Evolutionary conservation across 1,284 basidiomycete species (phyloP).

Genomic region (Sparassis latifolia): DNA sequence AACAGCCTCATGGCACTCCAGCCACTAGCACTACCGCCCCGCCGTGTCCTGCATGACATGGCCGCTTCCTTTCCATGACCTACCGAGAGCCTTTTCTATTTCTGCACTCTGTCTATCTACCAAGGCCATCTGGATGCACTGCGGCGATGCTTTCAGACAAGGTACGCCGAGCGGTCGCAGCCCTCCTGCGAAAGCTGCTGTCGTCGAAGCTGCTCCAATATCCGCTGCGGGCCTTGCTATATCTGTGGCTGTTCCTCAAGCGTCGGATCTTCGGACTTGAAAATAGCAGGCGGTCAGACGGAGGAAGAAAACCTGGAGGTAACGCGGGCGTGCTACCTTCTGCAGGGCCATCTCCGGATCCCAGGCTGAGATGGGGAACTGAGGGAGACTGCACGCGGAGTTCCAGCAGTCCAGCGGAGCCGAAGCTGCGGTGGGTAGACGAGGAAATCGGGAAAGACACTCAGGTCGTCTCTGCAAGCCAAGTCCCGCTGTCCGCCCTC

Average conservation of each 20-base stretch:
- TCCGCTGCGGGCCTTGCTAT: background rate
- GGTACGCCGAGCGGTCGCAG: background rate
- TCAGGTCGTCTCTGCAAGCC: conserved; percentile 1
- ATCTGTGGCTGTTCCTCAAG: conserved; percentile 1
- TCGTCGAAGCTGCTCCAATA: background rate
- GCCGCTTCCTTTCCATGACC: too few species aligned
- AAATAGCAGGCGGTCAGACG: background rate
- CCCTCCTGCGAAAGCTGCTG: background rate
- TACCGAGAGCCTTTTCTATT: too few species aligned
- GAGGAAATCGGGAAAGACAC: too few species aligned
- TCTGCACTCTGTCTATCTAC: too few species aligned
- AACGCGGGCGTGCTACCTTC: background rate
- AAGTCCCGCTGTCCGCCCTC: conserved; percentile 2
- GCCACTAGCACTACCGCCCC: too few species aligned
- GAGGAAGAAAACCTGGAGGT: background rate
- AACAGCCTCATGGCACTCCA: too few species aligned
- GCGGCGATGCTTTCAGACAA: too few species aligned
- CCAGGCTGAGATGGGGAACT: background rate
- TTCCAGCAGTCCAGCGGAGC: too few species aligned
- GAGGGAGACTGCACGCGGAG: background rate
- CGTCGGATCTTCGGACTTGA: background rate
- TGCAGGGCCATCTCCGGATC: background rate
- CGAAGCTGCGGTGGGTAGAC: too few species aligned
- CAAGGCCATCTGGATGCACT: too few species aligned
- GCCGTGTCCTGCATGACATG: too few species aligned